These are phyloP conservation scores for Cucurbita pepo DNA, from an alignment of 306 rosid species.

Conservation along the genomic window DNA sequence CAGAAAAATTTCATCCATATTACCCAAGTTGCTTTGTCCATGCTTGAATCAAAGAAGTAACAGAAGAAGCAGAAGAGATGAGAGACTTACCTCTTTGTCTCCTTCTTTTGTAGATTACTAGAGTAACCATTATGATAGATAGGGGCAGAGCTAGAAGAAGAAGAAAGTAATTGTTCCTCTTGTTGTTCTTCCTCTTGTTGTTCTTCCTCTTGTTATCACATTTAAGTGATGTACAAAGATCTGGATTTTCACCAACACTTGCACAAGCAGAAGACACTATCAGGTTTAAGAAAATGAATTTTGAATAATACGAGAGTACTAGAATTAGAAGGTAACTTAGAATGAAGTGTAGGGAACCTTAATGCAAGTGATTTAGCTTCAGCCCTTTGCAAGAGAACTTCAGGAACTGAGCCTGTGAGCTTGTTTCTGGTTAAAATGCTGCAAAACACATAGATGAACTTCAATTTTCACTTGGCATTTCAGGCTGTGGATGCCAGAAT, in stretches of 20 bases:
- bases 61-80: background rate
- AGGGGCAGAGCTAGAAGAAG: conserved; percentile 6
- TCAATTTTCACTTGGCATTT: background rate
- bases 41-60: background rate
- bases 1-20: too few relatives aligned
- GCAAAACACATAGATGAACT: background rate
- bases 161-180: conserved; percentile 2
- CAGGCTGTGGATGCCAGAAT: background rate
- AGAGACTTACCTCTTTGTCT: background rate
- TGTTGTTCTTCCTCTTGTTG: background rate
- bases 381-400: conserved; percentile 2
- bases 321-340: background rate
- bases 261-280: background rate
- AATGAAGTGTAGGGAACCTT: background rate
- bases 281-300: background rate
- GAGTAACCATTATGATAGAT: background rate
- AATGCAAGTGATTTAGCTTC: background rate
- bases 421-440: conserved; percentile 8
- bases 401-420: conserved; percentile 10
- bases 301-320: background rate
- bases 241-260: conserved; percentile 16
- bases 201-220: background rate
- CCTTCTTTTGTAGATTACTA: conserved; percentile 2
- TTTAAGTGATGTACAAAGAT: background rate
- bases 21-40: too few relatives aligned